Base-by-base conservation (phyloP, 176 grass and related monocot genomes). In the Neostapfia colusana region DNA sequence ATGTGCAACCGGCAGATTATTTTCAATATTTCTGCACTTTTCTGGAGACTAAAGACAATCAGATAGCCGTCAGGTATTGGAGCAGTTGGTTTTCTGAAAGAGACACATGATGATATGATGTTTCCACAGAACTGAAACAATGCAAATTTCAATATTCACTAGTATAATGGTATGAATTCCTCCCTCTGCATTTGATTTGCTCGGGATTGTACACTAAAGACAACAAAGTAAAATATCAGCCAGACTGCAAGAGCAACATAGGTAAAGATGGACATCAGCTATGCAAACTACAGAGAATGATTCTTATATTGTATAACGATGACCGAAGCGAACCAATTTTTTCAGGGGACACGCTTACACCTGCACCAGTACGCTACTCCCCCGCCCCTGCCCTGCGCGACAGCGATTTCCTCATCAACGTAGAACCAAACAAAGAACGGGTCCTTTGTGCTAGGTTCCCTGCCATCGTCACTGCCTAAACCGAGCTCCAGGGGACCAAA, bases 381-480 rank as follows among this genome's bases (percentile, higher is more conserved):
- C 4, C 95, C 91, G 1, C 95, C 87, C 79, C 89, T 89, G 44
- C 95, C 95, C 81, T 93, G 91, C 0, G 95, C 95, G 25, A 97
- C 89, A 25, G 95, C 89, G 15, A 97, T 93, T 77, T 93, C 91
- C 77, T 97, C 91, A 27, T 97, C 91, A 9, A 97, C 87, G 69
- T 93, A 93, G 78, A 97, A 90, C 91, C 95, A 97, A 31, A 97
- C 13, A 65, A 97, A 97, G 74, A 97, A 97, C 0, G 95, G 91
- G 63, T 93, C 91, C 39, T 92, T 97, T 7, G 81, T 92, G 72
- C 79, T 85, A 0, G 95, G 95, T 65, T 97, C 95, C 53, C 82
- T 89, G 34, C 12, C 36, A 18, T 43, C 56, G 0, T 75, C 53
- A 14, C 78, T 53, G 28, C 77, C 80, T 0, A 97, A 59, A 10